Base-by-base conservation (phyloP, 2,329 filamentous ascomycete genomes). In the Botrytis porri region DNA sequence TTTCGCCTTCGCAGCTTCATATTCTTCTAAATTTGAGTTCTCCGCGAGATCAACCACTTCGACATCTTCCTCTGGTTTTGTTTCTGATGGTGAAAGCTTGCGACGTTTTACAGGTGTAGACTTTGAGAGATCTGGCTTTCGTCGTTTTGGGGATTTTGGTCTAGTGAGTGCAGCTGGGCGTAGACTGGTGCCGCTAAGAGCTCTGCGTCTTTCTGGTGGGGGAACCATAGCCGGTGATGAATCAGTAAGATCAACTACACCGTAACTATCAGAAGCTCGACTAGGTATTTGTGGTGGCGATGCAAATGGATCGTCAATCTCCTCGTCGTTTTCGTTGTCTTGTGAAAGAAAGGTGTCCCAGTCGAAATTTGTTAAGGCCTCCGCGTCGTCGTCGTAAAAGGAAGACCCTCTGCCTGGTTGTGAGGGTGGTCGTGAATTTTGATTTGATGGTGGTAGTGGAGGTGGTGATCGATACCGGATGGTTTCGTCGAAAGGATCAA, bases 1-100 rank as follows among this genome's bases (percentile, higher is more conserved):
- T 66, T 77, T 79, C 14, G 72, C 76, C 65, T 76, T 76, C 22
- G 75, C 61, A 32, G 75, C 78, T 66, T 80, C 77, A n/a, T 78
- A 79, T 67, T 79, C 71, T 29, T 69, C 39, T 29, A 79, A 72
- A 29, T 75, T 75, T 9, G 80, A 76, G 7, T 80, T 74, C 65
- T 79, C 76, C 3, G 73, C 73, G 57, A 80, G 69, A 77, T 81
- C 80, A 18, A 80, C 74, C 1, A 77, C 71, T 43, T 78, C 75
- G 12, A 77, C 74, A 29, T 76, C 69, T 16, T 77, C 74, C 32
- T 71, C 48, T 45, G 69, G 37, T 59, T 74, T 45, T 7, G 32
- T n/a, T 43, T 67, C 60, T 10, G 48, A 25, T 32, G 64, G 39
- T 61, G 45, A 35, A 59, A 61, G 67, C 57, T 71, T 74, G 69